Evolutionary conservation across 192 early-diverging fungal species (phyloP), one percentile per base, ranked within the genome.

Genomic region (Phlyctochytrium bullatum): DNA sequence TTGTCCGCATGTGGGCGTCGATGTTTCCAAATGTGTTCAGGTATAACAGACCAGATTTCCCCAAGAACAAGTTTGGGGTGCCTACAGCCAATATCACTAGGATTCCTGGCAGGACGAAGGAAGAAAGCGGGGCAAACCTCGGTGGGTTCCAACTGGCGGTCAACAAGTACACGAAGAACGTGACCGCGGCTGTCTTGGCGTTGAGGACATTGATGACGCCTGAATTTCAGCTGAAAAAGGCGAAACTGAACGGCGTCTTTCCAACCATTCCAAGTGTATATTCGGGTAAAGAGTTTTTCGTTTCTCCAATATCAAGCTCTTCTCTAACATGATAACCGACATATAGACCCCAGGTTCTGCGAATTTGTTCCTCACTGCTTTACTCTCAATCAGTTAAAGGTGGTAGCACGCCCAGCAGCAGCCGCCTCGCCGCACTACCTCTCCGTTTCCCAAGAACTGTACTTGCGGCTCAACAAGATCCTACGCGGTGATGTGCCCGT

Each of bases 131-230:
- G 29, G 29, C 23, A 20, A 40, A 63, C n/a, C 69, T 75, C 28
- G 73, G 73, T 2, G 73, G 73, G 2, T 75, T 69, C 64, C 62
- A 75, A 6, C 25, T 75, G 23, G 73, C 52, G 1, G 34, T 73
- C 23, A 66, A n/a, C 52, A 65, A 73, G 30, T 34, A 28, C 17
- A 68, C 73, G 4, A 23, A 29, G 16, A 66, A 75, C 25, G 28
- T 59, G 17, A 27, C 29, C 30, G 63, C 62, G 0, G 36, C 69
- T 3, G 50, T 40, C 17, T 16, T 14, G 36, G 73, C 36, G 4
- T 2, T 72, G 20, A 57, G 27, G 54, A 10, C 25, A 14, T 20
- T 57, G 54, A 6, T 28, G 12, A 20, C 54, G 6, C 4, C 12
- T 6, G 20, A 25, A 57, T 57, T 57, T 28, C 54, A 57, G 27